Base-by-base conservation (phyloP, 371 early-diverging fungal species). In the Mucor piriformis region DNA sequence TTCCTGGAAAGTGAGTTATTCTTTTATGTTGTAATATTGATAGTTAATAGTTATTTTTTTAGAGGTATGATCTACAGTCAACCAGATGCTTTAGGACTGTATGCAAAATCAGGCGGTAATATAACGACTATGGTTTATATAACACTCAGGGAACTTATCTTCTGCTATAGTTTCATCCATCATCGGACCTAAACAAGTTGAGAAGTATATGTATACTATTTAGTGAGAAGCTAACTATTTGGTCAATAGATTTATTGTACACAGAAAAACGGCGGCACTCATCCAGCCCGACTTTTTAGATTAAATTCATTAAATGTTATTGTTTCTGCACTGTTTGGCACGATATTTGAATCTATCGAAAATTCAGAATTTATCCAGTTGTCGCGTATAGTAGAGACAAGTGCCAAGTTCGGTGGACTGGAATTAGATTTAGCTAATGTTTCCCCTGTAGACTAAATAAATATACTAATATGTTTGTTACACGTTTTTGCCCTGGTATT, bases 301-400 rank as follows among this genome's bases (percentile, higher is more conserved):
- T 15, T 63, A 13, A 42, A 32, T 13, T 38, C 59, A 3, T 13
- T 59, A 4, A 64, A 64, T 16, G 33, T 64, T 20, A 20, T 64
- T 12, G 43, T 42, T 7, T 40, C 27, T 5, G 54, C 48, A 12
- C 0, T 18, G 15, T 47, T 46, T 13, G 54, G 54, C 16, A 47
- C 7, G 5, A 25, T 49, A 0, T 64, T 54, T 27, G 43, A 46
- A 6, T 42, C 54, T 11, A 16, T 48, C 11, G 29, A 64, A 7
- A 29, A 64, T 48, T 54, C 64, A 7, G 47, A 50, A 25, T 57
- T 53, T 34, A 10, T 11, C 0, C 21, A 52, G n/a, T 42, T 57
- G 3, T 15, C 42, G 2, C 6, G 29, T 1, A 5, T 50, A 6
- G 13, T 57, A 2, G 46, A 57, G 4, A 4, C 7, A 3, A 16